Evolutionary conservation across 176 grass and related monocot genomes (phyloP).

Genomic region (Cenchrus americanus): DNA sequence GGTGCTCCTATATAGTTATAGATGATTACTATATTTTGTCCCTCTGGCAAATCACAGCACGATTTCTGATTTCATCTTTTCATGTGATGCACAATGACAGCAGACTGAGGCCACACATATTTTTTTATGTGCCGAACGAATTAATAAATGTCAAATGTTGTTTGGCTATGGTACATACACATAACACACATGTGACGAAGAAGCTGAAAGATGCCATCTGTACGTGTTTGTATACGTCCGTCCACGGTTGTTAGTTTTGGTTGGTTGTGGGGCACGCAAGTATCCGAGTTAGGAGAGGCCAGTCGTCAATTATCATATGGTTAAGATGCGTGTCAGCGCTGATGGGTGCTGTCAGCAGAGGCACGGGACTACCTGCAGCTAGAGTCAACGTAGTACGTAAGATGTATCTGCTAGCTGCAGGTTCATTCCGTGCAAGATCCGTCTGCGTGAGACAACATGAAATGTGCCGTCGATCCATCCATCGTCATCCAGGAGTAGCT

Average conservation of each 20-base stretch:
- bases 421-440: background rate
- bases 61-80: background rate
- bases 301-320: background rate
- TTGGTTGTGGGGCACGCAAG: background rate
- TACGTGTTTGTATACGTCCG: background rate
- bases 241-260: background rate
- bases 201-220: background rate
- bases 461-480: background rate
- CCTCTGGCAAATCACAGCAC: background rate
- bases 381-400: background rate
- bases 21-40: no score
- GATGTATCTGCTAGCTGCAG: background rate
- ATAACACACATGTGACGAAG: no score
- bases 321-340: background rate
- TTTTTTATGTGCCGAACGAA: background rate
- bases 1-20: no score
- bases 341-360: background rate
- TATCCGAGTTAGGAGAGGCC: background rate
- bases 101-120: background rate
- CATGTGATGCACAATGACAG: background rate
- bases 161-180: background rate
- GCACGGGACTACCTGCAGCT: background rate
- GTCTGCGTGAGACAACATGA: background rate
- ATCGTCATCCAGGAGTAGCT: background rate
- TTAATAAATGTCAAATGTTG: background rate